Percentiles rank a stretch among this genome's conserved stretches.
Evolutionary conservation across 768 basidiomycete genomes (phyloP).

Genomic region (Trametes villosa): DNA sequence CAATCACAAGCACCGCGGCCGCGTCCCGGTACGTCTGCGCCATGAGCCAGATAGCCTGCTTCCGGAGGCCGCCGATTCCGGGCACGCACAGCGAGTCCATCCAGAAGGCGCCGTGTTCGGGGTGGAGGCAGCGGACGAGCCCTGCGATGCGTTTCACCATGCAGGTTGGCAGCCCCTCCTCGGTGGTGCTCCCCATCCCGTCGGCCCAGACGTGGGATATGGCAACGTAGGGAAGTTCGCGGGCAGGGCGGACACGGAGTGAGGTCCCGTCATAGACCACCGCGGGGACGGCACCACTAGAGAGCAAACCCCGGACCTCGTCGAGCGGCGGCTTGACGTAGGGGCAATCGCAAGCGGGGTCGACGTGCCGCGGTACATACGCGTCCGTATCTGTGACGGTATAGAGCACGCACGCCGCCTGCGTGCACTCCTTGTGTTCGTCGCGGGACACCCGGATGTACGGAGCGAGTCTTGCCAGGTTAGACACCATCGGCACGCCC

Average conservation of each 20-base stretch:
- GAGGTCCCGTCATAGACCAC: not conserved
- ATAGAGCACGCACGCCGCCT: not conserved
- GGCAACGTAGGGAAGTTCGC: conserved; percentile 1
- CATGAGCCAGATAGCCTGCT: conserved; percentile 19
- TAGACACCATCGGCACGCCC: not conserved
- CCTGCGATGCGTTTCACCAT: conserved; percentile 6
- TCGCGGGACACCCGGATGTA: not conserved
- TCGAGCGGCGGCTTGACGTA: not conserved
- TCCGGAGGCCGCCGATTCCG: not conserved
- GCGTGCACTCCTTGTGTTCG: not conserved
- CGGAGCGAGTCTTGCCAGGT: not conserved
- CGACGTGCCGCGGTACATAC: not conserved
- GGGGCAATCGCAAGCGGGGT: conserved; percentile 2
- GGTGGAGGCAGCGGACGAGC: not conserved
- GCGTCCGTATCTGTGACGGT: not conserved
- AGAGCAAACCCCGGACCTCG: not conserved
- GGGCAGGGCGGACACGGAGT: not conserved
- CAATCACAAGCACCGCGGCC: conserved; percentile 16
- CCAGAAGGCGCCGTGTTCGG: conserved; percentile 17
- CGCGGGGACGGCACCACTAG: not conserved
- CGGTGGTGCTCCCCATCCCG: conserved; percentile 19
- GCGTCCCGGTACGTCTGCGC: conserved; percentile 17
- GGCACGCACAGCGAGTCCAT: conserved; percentile 20
- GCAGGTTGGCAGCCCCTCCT: conserved; percentile 16
- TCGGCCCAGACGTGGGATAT: conserved; percentile 25